Evolutionary conservation across 208 protist species (phyloP).

Genomic region (Trypanosoma vivax): DNA sequence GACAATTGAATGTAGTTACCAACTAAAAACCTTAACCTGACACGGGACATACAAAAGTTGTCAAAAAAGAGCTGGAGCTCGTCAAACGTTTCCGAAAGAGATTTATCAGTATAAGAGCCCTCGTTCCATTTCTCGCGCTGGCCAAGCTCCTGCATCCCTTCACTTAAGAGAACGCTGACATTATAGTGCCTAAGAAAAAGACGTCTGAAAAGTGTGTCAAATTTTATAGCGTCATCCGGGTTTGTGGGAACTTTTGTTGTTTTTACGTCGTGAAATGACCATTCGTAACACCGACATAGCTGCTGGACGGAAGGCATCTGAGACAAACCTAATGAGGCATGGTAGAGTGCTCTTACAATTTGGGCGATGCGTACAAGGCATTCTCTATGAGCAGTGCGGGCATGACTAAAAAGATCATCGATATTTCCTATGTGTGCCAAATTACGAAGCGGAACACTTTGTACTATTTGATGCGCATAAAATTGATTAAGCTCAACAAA

Average conservation of each 20-base stretch:
- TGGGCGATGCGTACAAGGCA: constrained; percentile 54
- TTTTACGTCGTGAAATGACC: constrained; percentile 69
- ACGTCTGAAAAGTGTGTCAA: constrained; percentile 47
- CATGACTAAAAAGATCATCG: constrained; percentile 45
- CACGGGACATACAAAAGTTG: constrained; percentile 45
- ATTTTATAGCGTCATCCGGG: constrained; percentile 24
- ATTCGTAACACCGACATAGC: constrained; percentile 61
- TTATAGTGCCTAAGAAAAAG: constrained; percentile 68
- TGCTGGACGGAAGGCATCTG: constrained; percentile 67
- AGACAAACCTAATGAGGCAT: constrained; percentile 56
- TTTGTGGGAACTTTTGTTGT: constrained; percentile 28
- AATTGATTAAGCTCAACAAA: constrained; percentile 73
- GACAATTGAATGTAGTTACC: constrained; percentile 76
- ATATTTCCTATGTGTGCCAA: constrained; percentile 38
- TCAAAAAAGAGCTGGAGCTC: constrained; percentile 52
- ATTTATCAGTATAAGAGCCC: constrained; percentile 19
- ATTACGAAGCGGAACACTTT: constrained; percentile 33
- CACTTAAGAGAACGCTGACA: constrained; percentile 36
- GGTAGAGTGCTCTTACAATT: constrained; percentile 30
- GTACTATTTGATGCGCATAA: constrained; percentile 46
- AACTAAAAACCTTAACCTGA: constrained; percentile 50
- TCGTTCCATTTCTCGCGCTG: constrained; percentile 46
- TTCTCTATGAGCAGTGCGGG: constrained; percentile 38
- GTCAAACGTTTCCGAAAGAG: constrained; percentile 25
- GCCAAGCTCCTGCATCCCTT: constrained; percentile 48